phyloP scores from a whole-genome alignment of 495 filamentous ascomycete species.

The Tricharina praecox region DNA sequence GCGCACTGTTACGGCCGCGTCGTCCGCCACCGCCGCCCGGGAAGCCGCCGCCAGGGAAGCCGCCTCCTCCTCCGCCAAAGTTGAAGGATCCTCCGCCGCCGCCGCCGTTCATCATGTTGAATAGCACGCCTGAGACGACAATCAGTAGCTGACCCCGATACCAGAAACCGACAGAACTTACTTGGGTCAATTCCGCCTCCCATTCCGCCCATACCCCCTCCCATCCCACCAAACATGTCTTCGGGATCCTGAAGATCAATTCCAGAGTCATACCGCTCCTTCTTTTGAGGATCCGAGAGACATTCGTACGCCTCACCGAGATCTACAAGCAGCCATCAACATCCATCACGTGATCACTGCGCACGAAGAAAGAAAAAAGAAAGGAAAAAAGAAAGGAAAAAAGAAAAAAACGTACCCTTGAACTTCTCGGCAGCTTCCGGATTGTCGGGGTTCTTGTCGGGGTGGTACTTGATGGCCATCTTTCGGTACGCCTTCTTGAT shows the following conservation, averaged over 20 bases:
- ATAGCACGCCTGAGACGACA: conserved; percentile 37
- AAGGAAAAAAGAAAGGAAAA: no score
- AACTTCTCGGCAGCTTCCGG: conserved; percentile 71
- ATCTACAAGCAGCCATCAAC: conserved; percentile 10
- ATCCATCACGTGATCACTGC: neutral
- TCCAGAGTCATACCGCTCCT: conserved; percentile 78
- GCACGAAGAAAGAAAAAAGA: no score
- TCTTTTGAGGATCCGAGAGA: conserved; percentile 40
- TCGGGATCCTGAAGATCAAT: conserved; percentile 76
- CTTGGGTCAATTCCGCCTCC: conserved; percentile 43
- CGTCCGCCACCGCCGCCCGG: conserved; percentile 22
- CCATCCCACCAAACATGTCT: conserved; percentile 68
- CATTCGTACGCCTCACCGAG: conserved; percentile 26
- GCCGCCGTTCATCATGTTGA: conserved; percentile 49
- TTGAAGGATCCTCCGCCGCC: conserved; percentile 34
- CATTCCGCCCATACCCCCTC: conserved; percentile 30
- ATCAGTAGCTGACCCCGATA: conserved; percentile 4
- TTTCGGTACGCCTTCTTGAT: conserved; percentile 98
- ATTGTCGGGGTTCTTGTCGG: conserved; percentile 90
- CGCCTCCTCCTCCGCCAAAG: conserved; percentile 29
- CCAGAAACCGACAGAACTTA: conserved; percentile 6
- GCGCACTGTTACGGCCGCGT: conserved; percentile 5
- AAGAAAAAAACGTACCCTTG: conserved; percentile 81
- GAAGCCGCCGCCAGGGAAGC: conserved; percentile 26
- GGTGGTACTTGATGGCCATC: conserved; percentile 82